A percentile compares a stretch with the other conserved stretches of the same genome.
Conservation (phyloP, 2,329 filamentous ascomycete genomes). For the Beauveria asiatica region DNA sequence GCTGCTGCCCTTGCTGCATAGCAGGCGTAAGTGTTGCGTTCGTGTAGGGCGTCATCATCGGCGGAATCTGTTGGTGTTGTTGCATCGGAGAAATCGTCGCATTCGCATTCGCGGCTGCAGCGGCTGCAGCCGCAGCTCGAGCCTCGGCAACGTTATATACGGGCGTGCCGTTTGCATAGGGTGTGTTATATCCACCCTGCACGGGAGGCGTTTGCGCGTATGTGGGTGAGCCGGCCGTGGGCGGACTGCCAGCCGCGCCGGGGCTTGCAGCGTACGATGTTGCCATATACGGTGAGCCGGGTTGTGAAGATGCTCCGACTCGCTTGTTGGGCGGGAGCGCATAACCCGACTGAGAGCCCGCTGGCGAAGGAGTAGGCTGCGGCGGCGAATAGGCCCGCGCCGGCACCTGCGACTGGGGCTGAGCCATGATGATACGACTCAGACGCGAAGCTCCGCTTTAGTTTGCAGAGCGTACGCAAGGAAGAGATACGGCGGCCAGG, state of each 20-base stretch:
- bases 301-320: slow-evolving; percentile 55
- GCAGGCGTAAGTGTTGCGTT: slow-evolving; percentile 23
- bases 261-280: slow-evolving; percentile 44
- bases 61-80: slow-evolving; percentile 23
- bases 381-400: slow-evolving; percentile 54
- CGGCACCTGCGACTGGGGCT: slow-evolving; percentile 45
- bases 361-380: slow-evolving; percentile 54
- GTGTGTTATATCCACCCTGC: slow-evolving; percentile 24
- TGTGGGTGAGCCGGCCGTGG: slow-evolving; percentile 27
- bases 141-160: slow-evolving; percentile 27
- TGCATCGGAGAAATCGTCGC: slow-evolving; percentile 25
- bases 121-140: slow-evolving; percentile 20
- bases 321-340: slow-evolving; percentile 63
- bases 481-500: slow-evolving; percentile 7
- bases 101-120: slow-evolving; percentile 26
- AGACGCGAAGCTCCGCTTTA: slow-evolving; percentile 4
- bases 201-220: slow-evolving; percentile 27
- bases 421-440: slow-evolving; percentile 40
- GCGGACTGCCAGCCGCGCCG: slow-evolving; percentile 31
- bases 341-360: slow-evolving; percentile 43
- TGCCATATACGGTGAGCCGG: slow-evolving; percentile 51
- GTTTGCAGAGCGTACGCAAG: slow-evolving; percentile 3
- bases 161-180: slow-evolving; percentile 31
- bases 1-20: slow-evolving; percentile 14
- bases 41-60: slow-evolving; percentile 20